Percentiles rank a stretch among this genome's conserved stretches.
Evolutionary conservation across 768 basidiomycete species (phyloP).

Genomic region (Tricholoma hemisulphureum): DNA sequence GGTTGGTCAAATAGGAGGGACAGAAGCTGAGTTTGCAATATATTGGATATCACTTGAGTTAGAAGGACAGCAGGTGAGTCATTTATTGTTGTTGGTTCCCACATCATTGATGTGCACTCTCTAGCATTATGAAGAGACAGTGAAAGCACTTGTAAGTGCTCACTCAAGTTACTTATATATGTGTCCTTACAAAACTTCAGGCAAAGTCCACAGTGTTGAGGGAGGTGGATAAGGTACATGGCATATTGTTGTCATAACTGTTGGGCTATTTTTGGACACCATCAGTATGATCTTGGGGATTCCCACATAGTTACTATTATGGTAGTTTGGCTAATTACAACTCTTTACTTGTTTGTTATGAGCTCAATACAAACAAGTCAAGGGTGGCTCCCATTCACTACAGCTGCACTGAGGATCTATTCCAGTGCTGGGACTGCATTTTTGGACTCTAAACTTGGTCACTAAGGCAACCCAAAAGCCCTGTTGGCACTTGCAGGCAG

Average conservation of each 20-base stretch:
- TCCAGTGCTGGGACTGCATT: too few species aligned
- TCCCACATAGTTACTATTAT: too few species aligned
- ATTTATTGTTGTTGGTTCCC: slow-evolving; percentile 16
- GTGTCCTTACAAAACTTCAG: background rate
- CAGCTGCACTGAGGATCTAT: too few species aligned
- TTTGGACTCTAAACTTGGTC: too few species aligned
- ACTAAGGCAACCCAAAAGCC: too few species aligned
- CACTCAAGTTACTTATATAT: background rate
- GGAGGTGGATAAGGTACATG: background rate
- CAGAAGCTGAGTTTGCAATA: background rate
- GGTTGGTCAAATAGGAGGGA: background rate
- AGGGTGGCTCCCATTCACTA: too few species aligned
- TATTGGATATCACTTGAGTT: slow-evolving; percentile 3
- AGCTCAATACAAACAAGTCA: too few species aligned
- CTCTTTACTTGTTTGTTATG: too few species aligned
- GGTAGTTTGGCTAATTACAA: too few species aligned
- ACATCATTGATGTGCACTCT: background rate
- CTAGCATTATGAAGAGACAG: background rate
- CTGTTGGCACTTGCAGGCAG: too few species aligned
- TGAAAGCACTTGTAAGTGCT: background rate
- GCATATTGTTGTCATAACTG: background rate
- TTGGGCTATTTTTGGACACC: too few species aligned
- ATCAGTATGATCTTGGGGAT: too few species aligned
- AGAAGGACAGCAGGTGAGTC: background rate
- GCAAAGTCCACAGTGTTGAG: background rate